Evolutionary conservation across 2,329 filamentous ascomycete genomes (phyloP), one percentile per base, ranked within the genome.

Genomic region (Colletotrichum cordylinicola): DNA sequence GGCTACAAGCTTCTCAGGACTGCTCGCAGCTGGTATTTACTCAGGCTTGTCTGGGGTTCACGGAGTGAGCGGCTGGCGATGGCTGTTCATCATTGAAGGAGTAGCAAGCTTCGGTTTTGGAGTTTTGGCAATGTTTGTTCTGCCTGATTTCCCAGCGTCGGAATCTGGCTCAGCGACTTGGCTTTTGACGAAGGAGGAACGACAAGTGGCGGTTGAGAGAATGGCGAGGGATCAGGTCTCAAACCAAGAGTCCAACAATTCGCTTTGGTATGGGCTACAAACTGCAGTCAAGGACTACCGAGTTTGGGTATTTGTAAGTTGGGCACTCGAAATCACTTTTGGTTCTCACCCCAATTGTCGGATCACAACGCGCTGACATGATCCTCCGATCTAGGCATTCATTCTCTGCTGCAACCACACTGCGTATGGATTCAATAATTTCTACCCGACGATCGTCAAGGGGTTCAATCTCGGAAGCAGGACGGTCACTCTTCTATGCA

Each of bases 401-500:
- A 78, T 80, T 75, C 76, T 78, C 18, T 77, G 75, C 43, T 65
- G 75, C 60, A 78, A 80, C 35, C 78, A 78, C 21, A 75, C 60
- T 24, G 76, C 78, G 0, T 80, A 80, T 21, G 77, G 78, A 18
- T 80, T 81, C 61, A 77, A 79, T 55, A 79, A 72, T 68, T 80
- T 81, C 72, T 81, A 79, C 70, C 77, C 78, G 1, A 80, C 72
- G 1, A 79, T 80, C 37, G 77, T 80, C 58, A 85, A 87, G 68
- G 90, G 43, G 6, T 56, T 67, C 29, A 67, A 67, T 18, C 43
- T 67, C 4, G 33, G 69, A 60, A 35, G 85, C 31, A 79, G 70
- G 12, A 82, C 80, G n/a, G 78, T 82, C 48, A 82, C 82, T 2
- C 79, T 83, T 4, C 78, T 82, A 15, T 80, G 83, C 2, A 82